These are phyloP conservation scores for Straminergon stramineum DNA, from an alignment of 225 moss, liverwort and hornwort genomes.

Conservation along the genomic window DNA sequence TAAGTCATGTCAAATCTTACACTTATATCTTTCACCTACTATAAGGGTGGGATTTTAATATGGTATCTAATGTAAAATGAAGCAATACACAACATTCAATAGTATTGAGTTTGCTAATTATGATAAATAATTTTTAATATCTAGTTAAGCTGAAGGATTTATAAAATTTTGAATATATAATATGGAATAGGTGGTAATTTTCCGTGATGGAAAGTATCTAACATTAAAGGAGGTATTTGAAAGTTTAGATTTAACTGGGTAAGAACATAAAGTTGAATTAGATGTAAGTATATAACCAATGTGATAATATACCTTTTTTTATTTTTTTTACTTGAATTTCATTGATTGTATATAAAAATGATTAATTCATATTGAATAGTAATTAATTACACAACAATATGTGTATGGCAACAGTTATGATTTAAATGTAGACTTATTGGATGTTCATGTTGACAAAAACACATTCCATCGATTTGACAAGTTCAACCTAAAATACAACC, in stretches of 20 bases:
- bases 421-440: slow-evolving; percentile 94
- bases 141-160: neutral
- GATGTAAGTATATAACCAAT: too few species aligned
- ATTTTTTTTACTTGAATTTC: neutral
- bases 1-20: neutral
- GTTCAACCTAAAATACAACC: slow-evolving; percentile 96
- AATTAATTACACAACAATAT: neutral
- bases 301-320: neutral
- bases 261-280: neutral
- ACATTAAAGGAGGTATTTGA: slow-evolving; percentile 95
- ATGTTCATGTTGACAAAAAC: slow-evolving; percentile 98
- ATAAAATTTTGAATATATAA: neutral
- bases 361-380: neutral
- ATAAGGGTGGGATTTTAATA: neutral
- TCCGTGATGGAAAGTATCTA: slow-evolving; percentile 89
- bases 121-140: neutral
- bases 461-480: slow-evolving; percentile 98
- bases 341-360: too few species aligned
- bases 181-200: slow-evolving; percentile 67
- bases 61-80: neutral
- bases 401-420: slow-evolving; percentile 52
- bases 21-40: neutral
- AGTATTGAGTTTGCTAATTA: neutral
- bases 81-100: too few species aligned
- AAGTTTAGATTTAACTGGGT: slow-evolving; percentile 91